Evolutionary conservation across 163 green algal genomes (phyloP).

Genomic region (Volvox carteri): DNA sequence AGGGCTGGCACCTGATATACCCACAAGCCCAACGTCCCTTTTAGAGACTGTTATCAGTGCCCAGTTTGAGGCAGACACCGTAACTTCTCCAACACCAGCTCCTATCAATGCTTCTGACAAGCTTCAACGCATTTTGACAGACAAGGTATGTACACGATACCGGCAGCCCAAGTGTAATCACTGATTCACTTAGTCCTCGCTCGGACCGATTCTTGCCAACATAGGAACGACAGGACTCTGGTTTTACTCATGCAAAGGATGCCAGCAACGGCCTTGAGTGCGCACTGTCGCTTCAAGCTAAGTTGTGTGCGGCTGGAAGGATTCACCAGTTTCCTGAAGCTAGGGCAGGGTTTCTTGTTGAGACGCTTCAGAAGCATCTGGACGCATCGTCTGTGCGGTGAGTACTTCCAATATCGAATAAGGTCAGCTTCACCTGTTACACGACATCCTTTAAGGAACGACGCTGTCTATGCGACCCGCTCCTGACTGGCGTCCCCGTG

Average conservation of each 20-base stretch:
- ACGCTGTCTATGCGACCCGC: background rate
- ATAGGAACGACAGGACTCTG: background rate
- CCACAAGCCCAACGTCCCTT: background rate
- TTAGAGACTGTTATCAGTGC: background rate
- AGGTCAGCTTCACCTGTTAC: no score
- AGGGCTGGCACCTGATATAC: background rate
- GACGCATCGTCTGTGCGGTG: slow-evolving; percentile 2
- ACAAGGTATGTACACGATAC: background rate
- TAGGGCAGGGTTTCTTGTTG: background rate
- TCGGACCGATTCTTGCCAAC: background rate
- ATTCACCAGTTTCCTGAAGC: slow-evolving; percentile 1
- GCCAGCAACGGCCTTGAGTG: background rate
- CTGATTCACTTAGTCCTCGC: background rate
- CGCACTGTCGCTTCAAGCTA: slow-evolving; percentile 2
- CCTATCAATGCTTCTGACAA: background rate
- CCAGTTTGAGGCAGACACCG: background rate
- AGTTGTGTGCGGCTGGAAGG: background rate
- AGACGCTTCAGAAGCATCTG: slow-evolving; percentile 3
- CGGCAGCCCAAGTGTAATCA: background rate
- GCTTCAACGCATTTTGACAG: background rate
- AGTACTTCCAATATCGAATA: no score
- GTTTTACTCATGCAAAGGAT: background rate
- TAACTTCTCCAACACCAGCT: background rate
- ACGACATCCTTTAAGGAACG: no score
- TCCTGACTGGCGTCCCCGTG: background rate